Conservation (phyloP, 495 filamentous ascomycete genomes). For the Talaromyces thailandensis region DNA sequence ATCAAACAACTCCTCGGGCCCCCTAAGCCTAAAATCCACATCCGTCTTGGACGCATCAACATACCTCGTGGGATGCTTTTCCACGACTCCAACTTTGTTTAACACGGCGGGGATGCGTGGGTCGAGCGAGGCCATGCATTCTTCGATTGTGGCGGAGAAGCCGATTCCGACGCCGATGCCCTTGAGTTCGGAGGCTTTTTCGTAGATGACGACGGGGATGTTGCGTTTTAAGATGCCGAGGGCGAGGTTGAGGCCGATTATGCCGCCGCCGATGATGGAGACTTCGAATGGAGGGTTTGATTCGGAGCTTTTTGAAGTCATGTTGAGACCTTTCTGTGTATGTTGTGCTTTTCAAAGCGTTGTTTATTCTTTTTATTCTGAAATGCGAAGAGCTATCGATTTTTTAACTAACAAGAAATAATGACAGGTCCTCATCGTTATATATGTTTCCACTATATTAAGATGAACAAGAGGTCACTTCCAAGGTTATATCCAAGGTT, state of each 20-base stretch:
- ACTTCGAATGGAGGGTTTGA: constrained; percentile 6
- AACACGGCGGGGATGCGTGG: constrained; percentile 8
- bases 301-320: no score
- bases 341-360: no score
- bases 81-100: background rate
- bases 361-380: no score
- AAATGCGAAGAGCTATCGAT: no score
- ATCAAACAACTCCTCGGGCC: background rate
- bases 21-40: background rate
- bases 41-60: background rate
- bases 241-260: constrained; percentile 20
- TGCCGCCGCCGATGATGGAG: constrained; percentile 20
- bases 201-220: constrained; percentile 38
- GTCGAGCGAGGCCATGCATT: constrained; percentile 15
- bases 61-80: background rate
- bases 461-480: no score
- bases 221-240: constrained; percentile 18
- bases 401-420: no score
- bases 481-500: no score
- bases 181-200: constrained; percentile 30
- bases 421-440: no score
- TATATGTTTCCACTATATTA: no score
- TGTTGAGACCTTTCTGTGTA: no score
- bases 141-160: constrained; percentile 13
- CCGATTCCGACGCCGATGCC: constrained; percentile 30